Percentiles rank a stretch among this genome's conserved stretches.
phyloP scores from a whole-genome alignment of 2,329 filamentous ascomycete genomes.

The Grosmannia serpens region DNA sequence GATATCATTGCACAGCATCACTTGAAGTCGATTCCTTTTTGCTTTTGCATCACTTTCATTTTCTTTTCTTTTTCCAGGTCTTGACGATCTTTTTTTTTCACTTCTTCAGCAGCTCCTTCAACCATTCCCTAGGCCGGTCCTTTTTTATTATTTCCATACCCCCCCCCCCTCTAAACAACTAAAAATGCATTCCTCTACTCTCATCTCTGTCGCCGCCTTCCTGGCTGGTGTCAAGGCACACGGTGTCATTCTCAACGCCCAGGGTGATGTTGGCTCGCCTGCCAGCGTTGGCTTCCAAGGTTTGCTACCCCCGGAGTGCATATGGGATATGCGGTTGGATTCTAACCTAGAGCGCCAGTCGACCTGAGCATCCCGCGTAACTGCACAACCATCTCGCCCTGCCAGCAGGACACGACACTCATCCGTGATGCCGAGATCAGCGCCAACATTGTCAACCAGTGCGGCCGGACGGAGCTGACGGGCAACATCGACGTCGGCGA shows the following conservation, averaged over 20 bases:
- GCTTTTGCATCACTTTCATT: not conserved
- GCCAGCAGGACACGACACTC: slow-evolving; percentile 44
- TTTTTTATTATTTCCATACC: not conserved
- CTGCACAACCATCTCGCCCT: slow-evolving; percentile 12
- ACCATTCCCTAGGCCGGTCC: not conserved
- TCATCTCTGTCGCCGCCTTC: slow-evolving; percentile 5
- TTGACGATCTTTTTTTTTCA: slow-evolving; percentile 7
- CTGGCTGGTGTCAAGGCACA: slow-evolving; percentile 10
- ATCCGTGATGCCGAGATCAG: slow-evolving; percentile 45
- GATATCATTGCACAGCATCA: not conserved
- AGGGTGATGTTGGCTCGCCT: slow-evolving; percentile 10
- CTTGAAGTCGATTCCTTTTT: not conserved
- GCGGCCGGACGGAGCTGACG: slow-evolving; percentile 46
- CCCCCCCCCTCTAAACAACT: not conserved
- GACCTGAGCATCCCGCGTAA: slow-evolving; percentile 34
- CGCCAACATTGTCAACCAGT: slow-evolving; percentile 42
- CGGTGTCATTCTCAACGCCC: slow-evolving; percentile 9
- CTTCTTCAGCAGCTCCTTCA: not conserved
- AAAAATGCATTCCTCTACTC: slow-evolving; percentile 1
- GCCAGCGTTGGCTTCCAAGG: slow-evolving; percentile 11
- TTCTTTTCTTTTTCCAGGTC: not conserved
- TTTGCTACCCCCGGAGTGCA: not conserved
- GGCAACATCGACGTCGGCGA: slow-evolving; percentile 52
- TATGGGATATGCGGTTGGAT: not conserved
- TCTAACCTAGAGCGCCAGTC: slow-evolving; percentile 21